Evolutionary conservation across 805 yeast species (phyloP).

Genomic region (Yamadazyma sp.): DNA sequence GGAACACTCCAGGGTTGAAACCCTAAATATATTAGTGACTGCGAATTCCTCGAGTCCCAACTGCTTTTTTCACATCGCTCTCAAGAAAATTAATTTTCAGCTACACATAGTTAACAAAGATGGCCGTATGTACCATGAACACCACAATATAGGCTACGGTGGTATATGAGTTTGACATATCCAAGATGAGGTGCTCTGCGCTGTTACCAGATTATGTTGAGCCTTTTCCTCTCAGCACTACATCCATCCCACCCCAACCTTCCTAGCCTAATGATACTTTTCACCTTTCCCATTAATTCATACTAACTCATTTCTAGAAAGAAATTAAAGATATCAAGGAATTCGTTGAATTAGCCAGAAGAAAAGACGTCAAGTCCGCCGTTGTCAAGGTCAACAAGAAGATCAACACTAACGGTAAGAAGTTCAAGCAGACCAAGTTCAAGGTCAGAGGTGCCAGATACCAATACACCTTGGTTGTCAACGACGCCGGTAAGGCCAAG

Average conservation of each 20-base stretch:
- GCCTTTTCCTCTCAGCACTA: neutral
- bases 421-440: slow-evolving; percentile 94
- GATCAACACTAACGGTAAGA: slow-evolving; percentile 77
- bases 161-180: too few relatives aligned
- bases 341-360: slow-evolving; percentile 94
- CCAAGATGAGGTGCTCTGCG: too few relatives aligned
- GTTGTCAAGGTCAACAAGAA: slow-evolving; percentile 92
- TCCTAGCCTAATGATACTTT: too few relatives aligned
- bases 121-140: slow-evolving; percentile 14
- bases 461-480: slow-evolving; percentile 93
- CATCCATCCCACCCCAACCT: too few relatives aligned
- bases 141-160: too few relatives aligned
- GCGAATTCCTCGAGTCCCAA: slow-evolving; percentile 1
- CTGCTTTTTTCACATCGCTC: slow-evolving; percentile 9
- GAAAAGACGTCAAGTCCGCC: slow-evolving; percentile 92
- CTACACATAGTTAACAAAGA: slow-evolving; percentile 5
- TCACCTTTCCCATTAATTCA: neutral
- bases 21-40: slow-evolving; percentile 11
- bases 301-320: slow-evolving; percentile 21
- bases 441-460: slow-evolving; percentile 95
- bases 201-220: too few relatives aligned
- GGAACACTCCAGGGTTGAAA: slow-evolving; percentile 1
- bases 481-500: slow-evolving; percentile 96
- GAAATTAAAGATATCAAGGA: slow-evolving; percentile 97
- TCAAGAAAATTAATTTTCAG: slow-evolving; percentile 13